Base-by-base conservation (phyloP, 1,284 basidiomycete species). In the Apiotrichum siamense region DNA sequence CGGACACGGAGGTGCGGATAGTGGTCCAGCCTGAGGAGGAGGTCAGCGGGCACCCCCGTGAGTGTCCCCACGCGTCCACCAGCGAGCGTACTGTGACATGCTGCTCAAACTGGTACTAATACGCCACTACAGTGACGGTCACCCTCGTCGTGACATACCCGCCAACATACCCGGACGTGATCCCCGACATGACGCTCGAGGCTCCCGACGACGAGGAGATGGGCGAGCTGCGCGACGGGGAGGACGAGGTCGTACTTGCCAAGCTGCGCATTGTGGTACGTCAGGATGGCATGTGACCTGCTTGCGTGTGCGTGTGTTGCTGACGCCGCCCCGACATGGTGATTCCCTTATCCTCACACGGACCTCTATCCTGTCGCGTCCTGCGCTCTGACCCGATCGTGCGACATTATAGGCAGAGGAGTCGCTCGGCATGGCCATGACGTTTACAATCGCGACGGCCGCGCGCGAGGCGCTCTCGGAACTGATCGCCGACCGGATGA, bases 361-460 rank as follows among this genome's bases (percentile, higher is more conserved):
- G 29, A 31, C 29, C 15, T 15, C 29, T 11, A 9, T 31, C 29
- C 29, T 31, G n/a, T n/a, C n/a, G n/a, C n/a, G n/a, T 31, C 10
- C 29, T 31, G 10, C 10, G 15, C 15, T 31, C 10, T 31, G 29
- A 31, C 15, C 15, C 15, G 10, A 11, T 31, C 15, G 10, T 31
- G 10, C 29, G 3, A 5, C 10, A 24, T 21, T 18, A 24, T 55
- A 92, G 88, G 92, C 86, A 25, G 82, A 87, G 66, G 92, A 97
- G 66, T 93, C 88, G 62, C 68, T 91, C 23, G 92, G 92, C 33
- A 94, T 97, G 86, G 91, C 94, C 2, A 97, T 97, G 92, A 93
- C 91, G 12, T 98, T 97, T 68, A 90, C 93, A 0, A 79, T 98
- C 7, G 87, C 91, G 4, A 86, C 88, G 3, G 86, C 89, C 62